phyloP scores from a whole-genome alignment of 2,329 filamentous ascomycete genomes.

The Cordyceps tenuipes region DNA sequence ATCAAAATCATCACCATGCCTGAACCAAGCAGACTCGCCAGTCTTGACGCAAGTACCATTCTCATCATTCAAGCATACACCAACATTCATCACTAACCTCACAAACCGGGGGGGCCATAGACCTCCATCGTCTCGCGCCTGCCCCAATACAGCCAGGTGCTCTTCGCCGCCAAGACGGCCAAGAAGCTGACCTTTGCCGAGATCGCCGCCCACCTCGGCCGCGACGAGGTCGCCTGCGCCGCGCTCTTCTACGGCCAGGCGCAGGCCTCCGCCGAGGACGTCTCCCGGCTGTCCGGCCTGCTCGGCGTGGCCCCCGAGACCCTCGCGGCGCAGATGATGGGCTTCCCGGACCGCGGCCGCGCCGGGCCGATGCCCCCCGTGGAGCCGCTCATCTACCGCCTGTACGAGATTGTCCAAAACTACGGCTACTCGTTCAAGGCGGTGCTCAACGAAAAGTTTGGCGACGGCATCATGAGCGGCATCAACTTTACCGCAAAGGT shows the following conservation, averaged over 20 bases:
- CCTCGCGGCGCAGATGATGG: constrained; percentile 56
- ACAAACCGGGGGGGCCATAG: neutral
- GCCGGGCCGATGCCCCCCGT: constrained; percentile 35
- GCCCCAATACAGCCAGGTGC: constrained; percentile 59
- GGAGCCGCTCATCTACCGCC: constrained; percentile 60
- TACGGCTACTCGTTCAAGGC: constrained; percentile 96
- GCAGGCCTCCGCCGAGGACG: constrained; percentile 61
- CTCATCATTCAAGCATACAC: neutral
- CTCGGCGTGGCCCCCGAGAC: constrained; percentile 50
- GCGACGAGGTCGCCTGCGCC: constrained; percentile 76
- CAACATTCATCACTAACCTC: neutral
- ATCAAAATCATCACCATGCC: neutral
- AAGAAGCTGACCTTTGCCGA: constrained; percentile 71
- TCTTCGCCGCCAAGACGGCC: constrained; percentile 64
- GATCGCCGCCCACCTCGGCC: constrained; percentile 64
- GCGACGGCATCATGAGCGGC: constrained; percentile 93
- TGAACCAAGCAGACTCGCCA: neutral
- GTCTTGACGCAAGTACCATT: neutral
- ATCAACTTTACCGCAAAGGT: constrained; percentile 87
- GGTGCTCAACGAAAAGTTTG: constrained; percentile 89
- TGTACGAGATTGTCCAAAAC: constrained; percentile 94
- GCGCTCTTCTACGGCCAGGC: constrained; percentile 89
- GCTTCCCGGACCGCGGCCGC: constrained; percentile 73
- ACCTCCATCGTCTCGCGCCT: constrained; percentile 31
- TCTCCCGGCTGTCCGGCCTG: constrained; percentile 54